Evolutionary conservation across 164 flowering plant genomes (phyloP), one percentile per base, ranked within the genome.

Genomic region (Nymphaea colorata): DNA sequence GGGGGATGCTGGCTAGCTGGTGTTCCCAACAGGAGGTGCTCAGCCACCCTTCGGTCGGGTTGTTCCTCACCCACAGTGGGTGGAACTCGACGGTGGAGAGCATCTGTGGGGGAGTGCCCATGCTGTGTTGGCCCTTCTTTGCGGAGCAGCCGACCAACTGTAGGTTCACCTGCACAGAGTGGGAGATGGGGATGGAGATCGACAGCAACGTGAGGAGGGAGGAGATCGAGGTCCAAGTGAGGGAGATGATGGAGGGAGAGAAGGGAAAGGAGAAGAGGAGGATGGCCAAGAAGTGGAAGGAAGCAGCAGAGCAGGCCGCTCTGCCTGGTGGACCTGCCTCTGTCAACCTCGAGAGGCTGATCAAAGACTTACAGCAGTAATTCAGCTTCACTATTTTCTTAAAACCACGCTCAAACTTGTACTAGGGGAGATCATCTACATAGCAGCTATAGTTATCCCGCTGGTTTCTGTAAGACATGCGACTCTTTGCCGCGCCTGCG

Each of bases 181-280:
- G 84, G 82, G 79, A 66, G 5, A 73, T 78, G 5, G 86, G 83
- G 3, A 60, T 75, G 79, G 84, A 79, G 75, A 64, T 81, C 1
- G 62, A 69, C 3, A 65, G 53, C 12, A 61, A 73, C 25, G 79
- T 78, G 5, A 79, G 70, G 62, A 59, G 81, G 8, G 72, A 75
- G 0, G 79, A 78, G 3, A 53, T 79, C 53, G 70, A 68, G 62
- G 59, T 0, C 0, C 53, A 75, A 43, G 70, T 78, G 10, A 75
- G 36, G 70, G 76, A 76, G 14, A 6, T 79, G 75, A 76, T 79
- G 79, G 86, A 66, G 42, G 76, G 77, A 2, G 72, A 76, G 41
- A 71, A 68, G 25, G 72, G 70, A 10, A 71, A 66, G 53, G 42
- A 25, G 44, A 68, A 68, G 71, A 71, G 61, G 55, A 62, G 57